phyloP scores from a whole-genome alignment of 345 rosid genomes.

The Cardamine occulta region DNA sequence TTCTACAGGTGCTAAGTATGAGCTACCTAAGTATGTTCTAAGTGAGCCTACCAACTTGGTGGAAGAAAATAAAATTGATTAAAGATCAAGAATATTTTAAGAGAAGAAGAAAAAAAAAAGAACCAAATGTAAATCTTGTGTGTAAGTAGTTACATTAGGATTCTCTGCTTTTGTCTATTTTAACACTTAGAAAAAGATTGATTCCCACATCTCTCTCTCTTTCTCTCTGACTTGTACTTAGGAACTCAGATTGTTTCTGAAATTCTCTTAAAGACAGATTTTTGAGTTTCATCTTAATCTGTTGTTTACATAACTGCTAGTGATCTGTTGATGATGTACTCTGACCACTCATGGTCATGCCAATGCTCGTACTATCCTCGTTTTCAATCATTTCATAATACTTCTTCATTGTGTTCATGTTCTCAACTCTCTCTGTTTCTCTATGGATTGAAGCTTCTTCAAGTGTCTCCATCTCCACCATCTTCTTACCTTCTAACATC shows the following conservation, averaged over 20 bases:
- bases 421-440: constrained; percentile 27
- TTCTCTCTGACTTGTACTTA: constrained; percentile 30
- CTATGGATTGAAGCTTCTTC: constrained; percentile 30
- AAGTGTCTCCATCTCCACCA: constrained; percentile 30
- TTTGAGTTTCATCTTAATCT: constrained; percentile 25
- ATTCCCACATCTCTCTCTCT: constrained; percentile 11
- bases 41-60: constrained; percentile 92
- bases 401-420: constrained; percentile 40
- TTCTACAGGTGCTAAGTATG: constrained; percentile 88
- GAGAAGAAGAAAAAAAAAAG: background rate
- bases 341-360: constrained; percentile 11
- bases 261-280: constrained; percentile 2
- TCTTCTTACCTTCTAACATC: constrained; percentile 54
- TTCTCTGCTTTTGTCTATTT: constrained; percentile 41
- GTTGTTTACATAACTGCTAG: constrained; percentile 3
- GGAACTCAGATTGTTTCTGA: constrained; percentile 29
- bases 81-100: constrained; percentile 29
- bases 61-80: constrained; percentile 52
- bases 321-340: constrained; percentile 20
- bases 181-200: constrained; percentile 8
- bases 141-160: constrained; percentile 47
- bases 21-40: constrained; percentile 88
- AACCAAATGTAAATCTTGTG: constrained; percentile 40
- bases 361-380: constrained; percentile 19
- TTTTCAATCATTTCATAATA: constrained; percentile 18